Percentiles rank a stretch among this genome's conserved stretches.
These are phyloP conservation scores for Fusarium sp. DNA, from an alignment of 2,329 filamentous ascomycete genomes.

Conservation along the genomic window DNA sequence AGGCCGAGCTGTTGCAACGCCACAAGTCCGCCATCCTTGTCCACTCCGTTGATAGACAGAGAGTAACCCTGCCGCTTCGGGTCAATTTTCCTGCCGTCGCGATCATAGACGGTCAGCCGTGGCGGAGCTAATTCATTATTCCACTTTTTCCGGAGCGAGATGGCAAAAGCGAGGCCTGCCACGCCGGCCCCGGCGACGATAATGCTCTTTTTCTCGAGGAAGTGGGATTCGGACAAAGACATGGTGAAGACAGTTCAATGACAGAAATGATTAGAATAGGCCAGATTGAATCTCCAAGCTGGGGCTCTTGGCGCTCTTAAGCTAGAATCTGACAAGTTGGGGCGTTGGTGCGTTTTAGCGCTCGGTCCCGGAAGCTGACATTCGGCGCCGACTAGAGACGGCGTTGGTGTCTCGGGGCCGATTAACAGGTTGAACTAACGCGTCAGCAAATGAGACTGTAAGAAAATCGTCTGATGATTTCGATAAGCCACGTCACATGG, in stretches of 20 bases:
- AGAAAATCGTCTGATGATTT: background rate
- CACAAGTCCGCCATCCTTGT: background rate
- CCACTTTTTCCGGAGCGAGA: background rate
- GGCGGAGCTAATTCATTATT: background rate
- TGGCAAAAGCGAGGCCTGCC: background rate
- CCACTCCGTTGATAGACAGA: background rate
- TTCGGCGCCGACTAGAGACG: no score
- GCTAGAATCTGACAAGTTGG: no score
- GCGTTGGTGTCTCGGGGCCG: background rate
- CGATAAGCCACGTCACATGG: background rate
- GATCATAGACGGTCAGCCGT: background rate
- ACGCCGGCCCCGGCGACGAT: constrained; percentile 2
- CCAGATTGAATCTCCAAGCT: background rate
- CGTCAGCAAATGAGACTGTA: background rate
- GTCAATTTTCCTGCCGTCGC: background rate
- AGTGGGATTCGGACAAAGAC: background rate
- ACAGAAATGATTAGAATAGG: background rate
- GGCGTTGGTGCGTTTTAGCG: no score
- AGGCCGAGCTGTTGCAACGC: background rate
- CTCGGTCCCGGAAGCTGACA: no score
- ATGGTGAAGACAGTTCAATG: background rate
- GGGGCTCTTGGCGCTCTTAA: background rate
- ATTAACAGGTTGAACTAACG: background rate
- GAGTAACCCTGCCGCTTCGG: constrained; percentile 1
- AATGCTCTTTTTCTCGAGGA: background rate